These are phyloP conservation scores for Misopates orontium DNA, from an alignment of 257 asterid genomes.

Conservation along the genomic window DNA sequence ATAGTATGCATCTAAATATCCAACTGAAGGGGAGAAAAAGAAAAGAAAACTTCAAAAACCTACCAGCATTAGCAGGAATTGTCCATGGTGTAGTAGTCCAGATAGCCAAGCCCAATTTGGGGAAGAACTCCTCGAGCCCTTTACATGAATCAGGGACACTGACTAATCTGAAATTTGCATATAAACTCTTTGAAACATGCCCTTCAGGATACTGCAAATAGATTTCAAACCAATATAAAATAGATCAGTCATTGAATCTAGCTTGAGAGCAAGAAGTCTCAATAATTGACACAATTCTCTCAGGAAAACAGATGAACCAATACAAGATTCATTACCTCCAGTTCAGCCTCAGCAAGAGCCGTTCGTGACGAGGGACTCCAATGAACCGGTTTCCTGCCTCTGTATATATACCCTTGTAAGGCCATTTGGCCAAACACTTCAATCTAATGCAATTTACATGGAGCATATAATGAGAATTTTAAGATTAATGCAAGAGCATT, in stretches of 20 bases:
- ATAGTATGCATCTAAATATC: constrained; percentile 16
- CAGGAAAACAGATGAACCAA: constrained; percentile 4
- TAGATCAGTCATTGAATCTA: constrained; percentile 19
- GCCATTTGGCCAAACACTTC: constrained; percentile 97
- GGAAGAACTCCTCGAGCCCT: constrained; percentile 60
- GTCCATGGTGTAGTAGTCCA: constrained; percentile 99
- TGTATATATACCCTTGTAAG: constrained; percentile 78
- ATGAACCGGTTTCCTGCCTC: constrained; percentile 98
- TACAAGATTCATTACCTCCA: constrained; percentile 64
- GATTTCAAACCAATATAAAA: constrained; percentile 25
- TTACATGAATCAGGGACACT: constrained; percentile 53
- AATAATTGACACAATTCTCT: constrained; percentile 18
- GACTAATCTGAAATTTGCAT: constrained; percentile 71
- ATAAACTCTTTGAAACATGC: constrained; percentile 89
- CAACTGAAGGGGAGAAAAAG: neutral
- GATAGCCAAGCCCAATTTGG: constrained; percentile 78
- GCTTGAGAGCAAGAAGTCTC: constrained; percentile 20
- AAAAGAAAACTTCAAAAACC: constrained; percentile 19
- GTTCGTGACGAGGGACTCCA: constrained; percentile 99
- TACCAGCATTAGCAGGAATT: constrained; percentile 97
- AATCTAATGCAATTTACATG: constrained; percentile 52
- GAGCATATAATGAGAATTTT: constrained; percentile 20
- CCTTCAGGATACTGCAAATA: constrained; percentile 92
- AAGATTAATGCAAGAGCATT: constrained; percentile 23
- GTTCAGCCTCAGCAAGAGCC: constrained; percentile 99